Evolutionary conservation across 2,329 filamentous ascomycete genomes (phyloP).

Genomic region (Aureobasidium namibiae): DNA sequence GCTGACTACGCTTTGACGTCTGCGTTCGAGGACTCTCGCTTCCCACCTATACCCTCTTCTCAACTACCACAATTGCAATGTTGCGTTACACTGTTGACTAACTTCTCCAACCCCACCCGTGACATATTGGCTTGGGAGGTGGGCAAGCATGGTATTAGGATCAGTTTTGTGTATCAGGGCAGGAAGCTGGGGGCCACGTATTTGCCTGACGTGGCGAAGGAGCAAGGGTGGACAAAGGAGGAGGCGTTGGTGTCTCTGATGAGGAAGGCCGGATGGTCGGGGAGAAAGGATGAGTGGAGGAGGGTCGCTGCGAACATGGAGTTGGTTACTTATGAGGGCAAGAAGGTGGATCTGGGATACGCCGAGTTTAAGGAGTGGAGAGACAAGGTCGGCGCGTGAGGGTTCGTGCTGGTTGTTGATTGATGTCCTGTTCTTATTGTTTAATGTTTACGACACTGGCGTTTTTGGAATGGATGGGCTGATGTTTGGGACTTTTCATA

Average conservation of each 20-base stretch:
- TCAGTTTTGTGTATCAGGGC: slow-evolving; percentile 69
- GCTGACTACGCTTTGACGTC: slow-evolving; percentile 76
- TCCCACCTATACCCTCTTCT: slow-evolving; percentile 56
- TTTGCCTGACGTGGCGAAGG: slow-evolving; percentile 78
- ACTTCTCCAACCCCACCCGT: slow-evolving; percentile 50
- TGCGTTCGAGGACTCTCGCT: slow-evolving; percentile 57
- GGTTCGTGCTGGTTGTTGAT: background rate
- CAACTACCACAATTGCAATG: slow-evolving; percentile 64
- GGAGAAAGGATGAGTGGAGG: slow-evolving; percentile 58
- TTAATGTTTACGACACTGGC: background rate
- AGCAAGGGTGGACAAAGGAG: slow-evolving; percentile 94
- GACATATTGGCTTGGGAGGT: slow-evolving; percentile 78
- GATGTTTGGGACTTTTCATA: background rate
- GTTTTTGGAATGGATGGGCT: background rate
- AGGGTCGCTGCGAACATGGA: slow-evolving; percentile 63
- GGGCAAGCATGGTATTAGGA: slow-evolving; percentile 77
- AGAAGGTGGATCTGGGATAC: slow-evolving; percentile 64
- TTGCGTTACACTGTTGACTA: slow-evolving; percentile 60
- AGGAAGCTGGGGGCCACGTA: slow-evolving; percentile 79
- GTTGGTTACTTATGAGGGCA: slow-evolving; percentile 79
- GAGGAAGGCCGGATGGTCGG: slow-evolving; percentile 89
- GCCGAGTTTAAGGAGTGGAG: slow-evolving; percentile 72
- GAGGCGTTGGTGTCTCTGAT: slow-evolving; percentile 84
- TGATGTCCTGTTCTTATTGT: no score
- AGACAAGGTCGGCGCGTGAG: slow-evolving; percentile 27